phyloP scores from a whole-genome alignment of 306 rosid species.

The Medicago ruthenica region DNA sequence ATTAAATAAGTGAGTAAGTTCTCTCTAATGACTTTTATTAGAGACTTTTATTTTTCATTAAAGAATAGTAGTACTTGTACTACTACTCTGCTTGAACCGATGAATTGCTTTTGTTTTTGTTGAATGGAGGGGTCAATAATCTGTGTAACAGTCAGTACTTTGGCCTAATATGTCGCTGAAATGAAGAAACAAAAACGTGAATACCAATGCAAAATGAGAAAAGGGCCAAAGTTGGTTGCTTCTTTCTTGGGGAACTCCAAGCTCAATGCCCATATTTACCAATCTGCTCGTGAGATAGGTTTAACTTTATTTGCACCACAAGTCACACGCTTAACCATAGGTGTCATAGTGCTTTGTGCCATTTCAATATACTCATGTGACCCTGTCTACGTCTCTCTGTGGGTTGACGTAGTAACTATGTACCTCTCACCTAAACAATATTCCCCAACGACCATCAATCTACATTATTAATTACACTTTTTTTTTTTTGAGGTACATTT shows the following conservation, averaged over 20 bases:
- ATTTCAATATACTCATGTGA: constrained; percentile 21
- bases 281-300: constrained; percentile 6
- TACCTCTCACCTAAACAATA: neutral
- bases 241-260: constrained; percentile 40
- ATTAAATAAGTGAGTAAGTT: no score
- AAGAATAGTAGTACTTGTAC: neutral
- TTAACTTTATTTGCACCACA: constrained; percentile 8
- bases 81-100: neutral
- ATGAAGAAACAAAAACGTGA: constrained; percentile 5
- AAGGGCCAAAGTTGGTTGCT: constrained; percentile 40
- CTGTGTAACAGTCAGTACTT: neutral
- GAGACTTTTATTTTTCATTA: neutral
- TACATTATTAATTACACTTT: neutral
- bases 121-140: neutral
- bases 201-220: constrained; percentile 41
- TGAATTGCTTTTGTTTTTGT: neutral
- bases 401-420: neutral
- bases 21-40: neutral
- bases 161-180: constrained; percentile 33
- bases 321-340: constrained; percentile 33
- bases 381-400: neutral
- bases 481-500: no score
- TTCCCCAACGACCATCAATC: constrained; percentile 1
- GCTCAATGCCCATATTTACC: neutral
- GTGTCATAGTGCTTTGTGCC: constrained; percentile 42